Evolutionary conservation across 345 rosid species (phyloP).

Genomic region (Jatropha curcas): DNA sequence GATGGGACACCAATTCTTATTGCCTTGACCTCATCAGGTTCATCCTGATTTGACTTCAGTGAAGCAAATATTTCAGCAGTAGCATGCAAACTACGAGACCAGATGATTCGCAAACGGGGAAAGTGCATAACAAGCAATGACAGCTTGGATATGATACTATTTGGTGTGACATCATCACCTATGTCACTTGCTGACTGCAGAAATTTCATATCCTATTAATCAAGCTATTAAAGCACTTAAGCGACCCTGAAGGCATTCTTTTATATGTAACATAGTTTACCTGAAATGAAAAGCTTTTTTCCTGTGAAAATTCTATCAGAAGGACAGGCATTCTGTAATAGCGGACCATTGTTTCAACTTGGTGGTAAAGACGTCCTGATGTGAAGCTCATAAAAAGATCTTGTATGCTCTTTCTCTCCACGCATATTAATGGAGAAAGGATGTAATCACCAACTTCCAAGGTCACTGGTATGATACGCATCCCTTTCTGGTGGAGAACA

Average conservation of each 20-base stretch:
- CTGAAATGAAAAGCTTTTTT: slow-evolving; percentile 99
- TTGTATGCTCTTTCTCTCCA: slow-evolving; percentile 92
- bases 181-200: slow-evolving; percentile 91
- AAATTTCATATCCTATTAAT: slow-evolving; percentile 14
- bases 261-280: slow-evolving; percentile 35
- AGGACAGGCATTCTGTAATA: slow-evolving; percentile 95
- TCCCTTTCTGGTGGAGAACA: slow-evolving; percentile 95
- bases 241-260: background rate
- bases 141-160: slow-evolving; percentile 85
- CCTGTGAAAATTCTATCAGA: slow-evolving; percentile 94
- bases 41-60: slow-evolving; percentile 90
- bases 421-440: slow-evolving; percentile 81
- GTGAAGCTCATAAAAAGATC: slow-evolving; percentile 96
- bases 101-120: slow-evolving; percentile 82
- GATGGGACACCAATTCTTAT: slow-evolving; percentile 92
- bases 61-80: slow-evolving; percentile 89
- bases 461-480: slow-evolving; percentile 86
- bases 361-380: slow-evolving; percentile 91
- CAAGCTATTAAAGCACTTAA: slow-evolving; percentile 5
- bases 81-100: slow-evolving; percentile 97
- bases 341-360: slow-evolving; percentile 88
- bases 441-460: slow-evolving; percentile 96
- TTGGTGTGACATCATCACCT: slow-evolving; percentile 93
- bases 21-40: slow-evolving; percentile 83
- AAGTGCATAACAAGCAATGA: slow-evolving; percentile 88